Evolutionary conservation across 2,329 filamentous ascomycete species (phyloP).

Genomic region (Aureobasidium sp.): DNA sequence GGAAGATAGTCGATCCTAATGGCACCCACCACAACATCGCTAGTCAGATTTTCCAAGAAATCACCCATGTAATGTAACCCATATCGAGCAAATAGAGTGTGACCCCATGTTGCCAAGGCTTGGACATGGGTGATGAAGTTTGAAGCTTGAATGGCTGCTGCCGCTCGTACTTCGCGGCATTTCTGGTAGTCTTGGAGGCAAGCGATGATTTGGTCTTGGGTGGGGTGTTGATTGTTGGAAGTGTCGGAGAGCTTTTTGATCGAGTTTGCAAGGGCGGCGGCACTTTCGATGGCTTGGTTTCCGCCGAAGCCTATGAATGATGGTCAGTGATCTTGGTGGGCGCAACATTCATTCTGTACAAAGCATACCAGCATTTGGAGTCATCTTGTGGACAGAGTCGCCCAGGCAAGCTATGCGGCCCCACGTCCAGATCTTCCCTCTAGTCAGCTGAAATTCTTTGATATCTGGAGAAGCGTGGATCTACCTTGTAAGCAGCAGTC

Average conservation of each 20-base stretch:
- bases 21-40: conserved; percentile 17
- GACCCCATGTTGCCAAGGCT: not conserved
- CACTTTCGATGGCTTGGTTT: conserved; percentile 20
- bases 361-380: conserved; percentile 12
- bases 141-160: conserved; percentile 14
- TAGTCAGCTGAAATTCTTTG: not conserved
- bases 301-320: conserved; percentile 19
- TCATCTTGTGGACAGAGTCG: conserved; percentile 22
- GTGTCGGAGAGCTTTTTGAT: conserved; percentile 15
- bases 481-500: conserved; percentile 18
- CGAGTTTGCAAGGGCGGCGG: conserved; percentile 20
- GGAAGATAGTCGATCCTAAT: conserved; percentile 24
- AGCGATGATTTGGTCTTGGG: conserved; percentile 2
- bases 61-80: conserved; percentile 10
- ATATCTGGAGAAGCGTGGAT: no score
- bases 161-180: conserved; percentile 15
- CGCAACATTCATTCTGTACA: not conserved
- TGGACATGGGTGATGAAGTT: conserved; percentile 18
- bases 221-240: not conserved
- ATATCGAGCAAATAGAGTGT: not conserved
- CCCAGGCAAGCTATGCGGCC: conserved; percentile 21
- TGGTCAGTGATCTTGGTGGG: no score
- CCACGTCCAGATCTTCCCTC: conserved; percentile 16
- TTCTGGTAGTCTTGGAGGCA: conserved; percentile 17
- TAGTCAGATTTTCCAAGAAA: conserved; percentile 12